Evolutionary conservation across 495 filamentous ascomycete genomes (phyloP).

Genomic region (Daldinia caldariorum): DNA sequence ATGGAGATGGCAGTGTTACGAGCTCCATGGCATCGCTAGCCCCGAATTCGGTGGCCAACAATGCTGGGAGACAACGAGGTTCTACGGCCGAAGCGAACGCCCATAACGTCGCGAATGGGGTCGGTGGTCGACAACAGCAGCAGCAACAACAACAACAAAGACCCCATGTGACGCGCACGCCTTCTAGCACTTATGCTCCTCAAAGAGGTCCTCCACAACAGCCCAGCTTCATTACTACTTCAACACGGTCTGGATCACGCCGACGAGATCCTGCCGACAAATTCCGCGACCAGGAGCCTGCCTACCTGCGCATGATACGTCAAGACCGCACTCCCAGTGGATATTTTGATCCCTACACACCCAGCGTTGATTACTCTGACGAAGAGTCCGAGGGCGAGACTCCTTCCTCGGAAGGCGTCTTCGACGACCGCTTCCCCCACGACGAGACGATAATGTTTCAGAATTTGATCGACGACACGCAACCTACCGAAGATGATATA

Average conservation of each 20-base stretch:
- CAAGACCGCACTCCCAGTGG: conserved; percentile 71
- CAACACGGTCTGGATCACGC: conserved; percentile 73
- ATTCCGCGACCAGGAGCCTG: conserved; percentile 60
- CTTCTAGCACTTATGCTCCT: conserved; percentile 62
- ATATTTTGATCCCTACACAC: conserved; percentile 79
- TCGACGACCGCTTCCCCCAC: conserved; percentile 81
- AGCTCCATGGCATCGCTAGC: conserved; percentile 51
- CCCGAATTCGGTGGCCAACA: conserved; percentile 54
- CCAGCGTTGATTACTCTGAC: conserved; percentile 72
- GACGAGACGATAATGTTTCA: conserved; percentile 90
- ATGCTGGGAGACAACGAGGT: conserved; percentile 49
- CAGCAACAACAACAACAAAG: conserved; percentile 33
- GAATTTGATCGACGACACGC: conserved; percentile 83
- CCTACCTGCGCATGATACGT: conserved; percentile 60
- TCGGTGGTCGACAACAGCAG: conserved; percentile 25
- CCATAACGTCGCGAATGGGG: conserved; percentile 40
- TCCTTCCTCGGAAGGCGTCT: conserved; percentile 82
- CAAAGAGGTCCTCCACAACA: conserved; percentile 50
- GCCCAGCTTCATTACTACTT: conserved; percentile 51
- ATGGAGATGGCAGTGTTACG: conserved; percentile 50
- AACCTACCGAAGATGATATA: conserved; percentile 88
- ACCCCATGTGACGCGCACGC: conserved; percentile 52
- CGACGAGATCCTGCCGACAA: conserved; percentile 82
- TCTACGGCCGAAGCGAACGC: conserved; percentile 7
- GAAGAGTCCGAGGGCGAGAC: conserved; percentile 88